Conservation (phyloP, 2,329 filamentous ascomycete genomes). For the Cyphellophora europaea region DNA sequence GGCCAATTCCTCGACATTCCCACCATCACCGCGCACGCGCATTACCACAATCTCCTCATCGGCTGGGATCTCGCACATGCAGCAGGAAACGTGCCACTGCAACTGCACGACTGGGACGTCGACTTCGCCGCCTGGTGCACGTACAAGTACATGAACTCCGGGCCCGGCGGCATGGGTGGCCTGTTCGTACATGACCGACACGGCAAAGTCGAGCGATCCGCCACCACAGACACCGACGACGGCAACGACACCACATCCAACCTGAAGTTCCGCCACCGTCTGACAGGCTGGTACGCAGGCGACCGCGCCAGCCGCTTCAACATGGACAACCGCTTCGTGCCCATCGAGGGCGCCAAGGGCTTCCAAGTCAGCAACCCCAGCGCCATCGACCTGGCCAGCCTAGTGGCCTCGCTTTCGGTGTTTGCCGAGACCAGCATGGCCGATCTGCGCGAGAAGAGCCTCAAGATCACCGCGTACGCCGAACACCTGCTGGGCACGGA, state of each 20-base stretch:
- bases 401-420: slow-evolving; percentile 62
- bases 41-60: slow-evolving; percentile 58
- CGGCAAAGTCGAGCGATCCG: slow-evolving; percentile 41
- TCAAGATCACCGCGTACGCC: slow-evolving; percentile 67
- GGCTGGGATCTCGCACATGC: slow-evolving; percentile 88
- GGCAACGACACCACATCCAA: slow-evolving; percentile 9
- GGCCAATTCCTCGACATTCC: slow-evolving; percentile 79
- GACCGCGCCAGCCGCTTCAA: slow-evolving; percentile 66
- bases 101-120: slow-evolving; percentile 79
- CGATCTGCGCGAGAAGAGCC: slow-evolving; percentile 59
- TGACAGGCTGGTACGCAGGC: slow-evolving; percentile 78
- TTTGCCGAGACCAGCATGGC: slow-evolving; percentile 63
- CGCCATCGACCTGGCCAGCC: slow-evolving; percentile 65
- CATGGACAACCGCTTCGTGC: slow-evolving; percentile 72
- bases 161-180: slow-evolving; percentile 71
- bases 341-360: slow-evolving; percentile 67
- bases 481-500: slow-evolving; percentile 52
- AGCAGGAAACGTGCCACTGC: slow-evolving; percentile 73
- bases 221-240: no score
- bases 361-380: slow-evolving; percentile 78
- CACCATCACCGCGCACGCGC: slow-evolving; percentile 67
- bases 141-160: slow-evolving; percentile 92
- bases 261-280: slow-evolving; percentile 48
- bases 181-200: slow-evolving; percentile 73
- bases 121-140: slow-evolving; percentile 91